phyloP scores from a whole-genome alignment of 2,329 filamentous ascomycete genomes.

The Chrysoporthe cubensis region DNA sequence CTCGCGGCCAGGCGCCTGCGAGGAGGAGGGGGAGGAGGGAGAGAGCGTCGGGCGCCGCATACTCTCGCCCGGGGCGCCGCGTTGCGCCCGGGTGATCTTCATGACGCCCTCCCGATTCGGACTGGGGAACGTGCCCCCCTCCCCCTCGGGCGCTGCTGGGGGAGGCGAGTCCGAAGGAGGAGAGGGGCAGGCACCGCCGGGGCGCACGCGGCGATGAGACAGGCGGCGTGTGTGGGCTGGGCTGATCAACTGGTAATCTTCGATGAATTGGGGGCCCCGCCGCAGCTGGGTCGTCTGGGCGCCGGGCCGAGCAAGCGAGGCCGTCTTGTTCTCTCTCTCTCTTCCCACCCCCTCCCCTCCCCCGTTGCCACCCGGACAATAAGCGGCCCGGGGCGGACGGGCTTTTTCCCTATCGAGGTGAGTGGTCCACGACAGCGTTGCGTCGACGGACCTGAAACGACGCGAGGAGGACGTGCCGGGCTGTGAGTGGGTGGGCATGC shows the following conservation, averaged over 20 bases:
- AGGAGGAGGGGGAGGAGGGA: background rate
- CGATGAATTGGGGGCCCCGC: no score
- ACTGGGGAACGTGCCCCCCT: background rate
- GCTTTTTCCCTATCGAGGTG: background rate
- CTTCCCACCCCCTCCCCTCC: background rate
- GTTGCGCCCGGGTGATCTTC: background rate
- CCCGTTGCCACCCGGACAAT: background rate
- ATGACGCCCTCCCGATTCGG: constrained; percentile 1
- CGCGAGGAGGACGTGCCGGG: background rate
- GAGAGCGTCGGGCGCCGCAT: background rate
- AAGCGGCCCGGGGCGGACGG: background rate
- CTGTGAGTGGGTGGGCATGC: background rate
- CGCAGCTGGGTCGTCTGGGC: background rate
- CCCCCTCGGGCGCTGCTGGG: background rate
- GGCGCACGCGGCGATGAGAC: no score
- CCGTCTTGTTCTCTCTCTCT: background rate
- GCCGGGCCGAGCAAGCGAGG: background rate
- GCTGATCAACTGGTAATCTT: background rate
- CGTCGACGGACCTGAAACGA: background rate
- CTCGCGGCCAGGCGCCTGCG: background rate
- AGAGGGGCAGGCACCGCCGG: background rate
- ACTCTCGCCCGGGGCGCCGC: background rate
- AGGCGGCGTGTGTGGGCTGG: background rate
- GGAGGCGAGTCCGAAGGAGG: constrained; percentile 1
- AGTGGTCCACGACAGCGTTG: background rate